Conservation (phyloP, 163 green algal species). For the Prototheca cutis region DNA sequence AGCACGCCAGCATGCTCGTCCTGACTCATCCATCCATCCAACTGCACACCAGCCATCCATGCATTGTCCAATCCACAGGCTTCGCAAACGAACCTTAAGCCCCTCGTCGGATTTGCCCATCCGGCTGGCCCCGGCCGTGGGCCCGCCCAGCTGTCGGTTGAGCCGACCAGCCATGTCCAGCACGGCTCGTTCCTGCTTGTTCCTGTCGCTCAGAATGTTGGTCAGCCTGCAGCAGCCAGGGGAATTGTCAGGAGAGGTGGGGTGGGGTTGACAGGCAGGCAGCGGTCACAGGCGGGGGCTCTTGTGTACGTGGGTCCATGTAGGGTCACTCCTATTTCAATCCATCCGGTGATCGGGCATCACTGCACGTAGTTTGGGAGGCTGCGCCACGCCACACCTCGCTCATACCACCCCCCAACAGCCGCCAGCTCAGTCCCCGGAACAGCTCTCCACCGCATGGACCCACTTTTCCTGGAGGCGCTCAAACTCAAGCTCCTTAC, state of each 20-base stretch:
- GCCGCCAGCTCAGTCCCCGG: too few relatives aligned
- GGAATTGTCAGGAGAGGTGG: too few relatives aligned
- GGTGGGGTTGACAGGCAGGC: too few relatives aligned
- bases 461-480: slow-evolving; percentile 27
- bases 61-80: too few relatives aligned
- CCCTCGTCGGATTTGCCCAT: slow-evolving; percentile 17
- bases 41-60: too few relatives aligned
- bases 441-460: background rate
- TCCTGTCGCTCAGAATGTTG: slow-evolving; percentile 34
- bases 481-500: slow-evolving; percentile 40
- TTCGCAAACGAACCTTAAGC: slow-evolving; percentile 27
- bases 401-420: too few relatives aligned
- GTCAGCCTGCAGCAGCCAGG: slow-evolving; percentile 13
- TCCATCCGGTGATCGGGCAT: too few relatives aligned
- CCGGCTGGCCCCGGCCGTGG: background rate
- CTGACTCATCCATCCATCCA: too few relatives aligned
- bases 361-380: too few relatives aligned
- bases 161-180: slow-evolving; percentile 33
- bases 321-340: background rate
- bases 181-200: slow-evolving; percentile 26
- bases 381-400: too few relatives aligned
- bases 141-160: slow-evolving; percentile 10
- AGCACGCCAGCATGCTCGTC: too few relatives aligned
- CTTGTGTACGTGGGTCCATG: background rate
- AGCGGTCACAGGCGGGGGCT: background rate